Conservation (phyloP, 2,329 filamentous ascomycete genomes). For the Diaporthe longicolla region DNA sequence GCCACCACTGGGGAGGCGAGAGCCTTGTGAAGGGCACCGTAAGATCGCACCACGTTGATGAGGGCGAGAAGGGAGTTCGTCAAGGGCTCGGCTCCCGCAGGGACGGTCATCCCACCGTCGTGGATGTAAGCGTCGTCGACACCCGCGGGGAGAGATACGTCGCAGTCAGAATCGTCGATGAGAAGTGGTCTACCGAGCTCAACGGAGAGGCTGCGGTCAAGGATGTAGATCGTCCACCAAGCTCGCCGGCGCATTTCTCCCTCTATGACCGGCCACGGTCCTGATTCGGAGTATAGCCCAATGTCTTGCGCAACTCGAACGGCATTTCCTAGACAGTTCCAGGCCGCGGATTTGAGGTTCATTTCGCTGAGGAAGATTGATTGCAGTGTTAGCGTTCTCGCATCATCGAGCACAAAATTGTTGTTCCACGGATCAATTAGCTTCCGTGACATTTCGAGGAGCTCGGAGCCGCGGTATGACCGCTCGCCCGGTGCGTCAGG, state of each 20-base stretch:
- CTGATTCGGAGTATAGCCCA: constrained; percentile 82
- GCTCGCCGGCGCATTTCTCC: constrained; percentile 87
- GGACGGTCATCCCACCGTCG: constrained; percentile 67
- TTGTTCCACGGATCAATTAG: constrained; percentile 87
- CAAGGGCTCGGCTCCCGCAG: constrained; percentile 66
- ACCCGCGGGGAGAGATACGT: constrained; percentile 82
- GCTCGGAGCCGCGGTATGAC: constrained; percentile 69
- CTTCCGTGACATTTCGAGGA: constrained; percentile 78
- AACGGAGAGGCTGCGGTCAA: constrained; percentile 85
- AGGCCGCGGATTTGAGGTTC: constrained; percentile 88
- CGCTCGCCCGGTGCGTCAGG: constrained; percentile 68
- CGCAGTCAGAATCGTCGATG: constrained; percentile 91
- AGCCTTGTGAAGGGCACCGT: constrained; percentile 79
- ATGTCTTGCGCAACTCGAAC: constrained; percentile 87
- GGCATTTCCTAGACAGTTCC: constrained; percentile 86
- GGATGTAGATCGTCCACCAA: constrained; percentile 95
- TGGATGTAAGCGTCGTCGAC: constrained; percentile 85
- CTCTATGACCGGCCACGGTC: constrained; percentile 81
- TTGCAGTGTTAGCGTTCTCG: constrained; percentile 78
- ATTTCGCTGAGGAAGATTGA: constrained; percentile 87
- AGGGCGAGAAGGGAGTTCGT: constrained; percentile 82
- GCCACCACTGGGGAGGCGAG: constrained; percentile 78
- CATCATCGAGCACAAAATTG: constrained; percentile 81
- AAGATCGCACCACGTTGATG: constrained; percentile 85
- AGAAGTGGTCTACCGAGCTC: constrained; percentile 85